phyloP scores from a whole-genome alignment of 257 asterid species.

The Nicotiana tabacum region DNA sequence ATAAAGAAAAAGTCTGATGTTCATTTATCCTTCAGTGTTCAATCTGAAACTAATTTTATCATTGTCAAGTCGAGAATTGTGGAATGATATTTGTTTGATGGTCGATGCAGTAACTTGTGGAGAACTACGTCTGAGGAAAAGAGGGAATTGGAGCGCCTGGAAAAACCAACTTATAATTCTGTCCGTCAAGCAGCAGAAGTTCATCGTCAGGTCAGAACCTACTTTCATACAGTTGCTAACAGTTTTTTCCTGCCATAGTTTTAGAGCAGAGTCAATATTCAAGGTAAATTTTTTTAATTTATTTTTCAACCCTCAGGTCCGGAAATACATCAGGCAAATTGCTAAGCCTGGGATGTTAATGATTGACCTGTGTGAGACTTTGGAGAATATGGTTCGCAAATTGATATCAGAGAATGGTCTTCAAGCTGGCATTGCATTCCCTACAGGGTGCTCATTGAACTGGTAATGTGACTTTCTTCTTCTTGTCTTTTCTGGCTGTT shows the following conservation, averaged over 20 bases:
- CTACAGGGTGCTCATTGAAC: conserved; percentile 97
- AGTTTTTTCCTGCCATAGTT: neutral
- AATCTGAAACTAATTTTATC: neutral
- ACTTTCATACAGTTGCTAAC: neutral
- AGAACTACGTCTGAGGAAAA: conserved; percentile 95
- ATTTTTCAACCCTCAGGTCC: conserved; percentile 49
- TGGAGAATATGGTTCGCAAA: conserved; percentile 89
- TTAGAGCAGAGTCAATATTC: neutral
- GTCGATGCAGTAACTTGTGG: conserved; percentile 73
- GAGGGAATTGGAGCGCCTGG: conserved; percentile 89
- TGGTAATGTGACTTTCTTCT: conserved; percentile 35
- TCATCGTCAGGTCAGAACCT: conserved; percentile 80
- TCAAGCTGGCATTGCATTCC: conserved; percentile 99
- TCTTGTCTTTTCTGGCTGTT: neutral
- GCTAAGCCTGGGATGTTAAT: conserved; percentile 94
- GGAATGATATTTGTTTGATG: conserved; percentile 4
- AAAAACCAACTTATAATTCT: conserved; percentile 79
- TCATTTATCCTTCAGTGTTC: neutral
- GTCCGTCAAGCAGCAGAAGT: conserved; percentile 99
- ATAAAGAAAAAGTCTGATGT: neutral
- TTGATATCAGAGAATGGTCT: conserved; percentile 93
- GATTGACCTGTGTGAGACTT: conserved; percentile 94
- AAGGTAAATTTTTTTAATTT: neutral
- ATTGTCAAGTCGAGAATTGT: neutral
- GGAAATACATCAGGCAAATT: conserved; percentile 66